Conservation (phyloP, 2,329 filamentous ascomycete species). For the Pezicula rhizophila region DNA sequence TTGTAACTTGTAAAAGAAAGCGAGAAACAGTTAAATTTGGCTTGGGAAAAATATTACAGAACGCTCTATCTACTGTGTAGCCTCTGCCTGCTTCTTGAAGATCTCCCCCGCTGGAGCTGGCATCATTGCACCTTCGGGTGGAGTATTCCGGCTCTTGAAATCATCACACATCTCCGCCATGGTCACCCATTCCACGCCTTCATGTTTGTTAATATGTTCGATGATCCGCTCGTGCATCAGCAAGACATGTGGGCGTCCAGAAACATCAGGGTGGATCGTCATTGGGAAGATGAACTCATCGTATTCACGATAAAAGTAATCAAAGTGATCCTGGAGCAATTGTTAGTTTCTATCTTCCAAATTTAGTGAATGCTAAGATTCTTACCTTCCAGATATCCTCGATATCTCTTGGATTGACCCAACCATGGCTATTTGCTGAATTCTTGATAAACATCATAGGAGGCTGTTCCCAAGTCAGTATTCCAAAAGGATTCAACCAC, state of each 20-base stretch:
- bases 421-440: constrained; percentile 56
- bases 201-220: constrained; percentile 56
- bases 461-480: constrained; percentile 27
- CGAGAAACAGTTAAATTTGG: too few relatives aligned
- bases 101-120: constrained; percentile 34
- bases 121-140: constrained; percentile 51
- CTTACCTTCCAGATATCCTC: constrained; percentile 42
- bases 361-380: constrained; percentile 2
- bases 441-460: constrained; percentile 71
- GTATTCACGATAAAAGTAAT: constrained; percentile 71
- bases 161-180: constrained; percentile 66
- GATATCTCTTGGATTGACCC: constrained; percentile 48
- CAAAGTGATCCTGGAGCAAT: constrained; percentile 47
- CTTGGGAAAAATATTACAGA: too few relatives aligned
- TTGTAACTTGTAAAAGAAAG: too few relatives aligned
- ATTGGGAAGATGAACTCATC: constrained; percentile 74
- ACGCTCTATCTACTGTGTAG: not conserved
- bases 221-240: constrained; percentile 71
- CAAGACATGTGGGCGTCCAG: constrained; percentile 64
- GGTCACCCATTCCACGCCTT: constrained; percentile 56
- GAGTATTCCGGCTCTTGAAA: constrained; percentile 57
- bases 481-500: too few relatives aligned
- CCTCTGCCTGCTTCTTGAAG: not conserved
- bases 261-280: constrained; percentile 70
- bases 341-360: not conserved